Evolutionary conservation across 139 green algal genomes (phyloP), one percentile per base, ranked within the genome.

Genomic region (Coccomyxa sp.): DNA sequence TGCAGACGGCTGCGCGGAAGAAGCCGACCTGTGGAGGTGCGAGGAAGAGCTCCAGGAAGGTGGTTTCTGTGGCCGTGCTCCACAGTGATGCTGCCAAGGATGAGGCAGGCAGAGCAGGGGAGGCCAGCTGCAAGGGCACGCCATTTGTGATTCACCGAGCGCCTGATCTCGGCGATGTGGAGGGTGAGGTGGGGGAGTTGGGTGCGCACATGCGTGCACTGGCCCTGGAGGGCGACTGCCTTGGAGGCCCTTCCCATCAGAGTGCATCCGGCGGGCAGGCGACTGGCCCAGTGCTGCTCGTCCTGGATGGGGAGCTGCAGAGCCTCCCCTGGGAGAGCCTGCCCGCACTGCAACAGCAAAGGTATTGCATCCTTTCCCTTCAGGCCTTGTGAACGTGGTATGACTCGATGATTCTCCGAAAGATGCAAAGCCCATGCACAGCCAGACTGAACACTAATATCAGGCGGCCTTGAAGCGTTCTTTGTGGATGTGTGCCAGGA

Each of bases 311-410:
- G 3, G 18, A 58, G 13, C 82, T 96, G 86, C 93, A 96, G 79
- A 85, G 80, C 17, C 84, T 97, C 67, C 92, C 94, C 10, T 96
- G 93, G 93, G 94, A 97, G 82, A 93, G 88, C 85, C 81, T 90
- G 21, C 85, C 89, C 0, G 81, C 86, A 12, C 86, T 93, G 32
- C 68, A 63, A 17, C 27, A 30, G 10, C 76, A 84, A 27, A 82
- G 83, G 86, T 89, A 60, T 9, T 51, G 3, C 3, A 7, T 51
- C 38, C 38, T 51, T 51, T 51, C 38, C 38, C 38, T 51, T 3
- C 38, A 51, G 38, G 7, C 38, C 38, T 51, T 51, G 3, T 51
- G 3, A 7, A 51, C 7, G 7, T 51, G 38, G 38, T 51, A 51
- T 51, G 38, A 51, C 38, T 3, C 7, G 7, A 7, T 51, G 38